Evolutionary conservation across 176 grass and related monocot genomes (phyloP), one percentile per base, ranked within the genome.

Genomic region (Oryza rufipogon): DNA sequence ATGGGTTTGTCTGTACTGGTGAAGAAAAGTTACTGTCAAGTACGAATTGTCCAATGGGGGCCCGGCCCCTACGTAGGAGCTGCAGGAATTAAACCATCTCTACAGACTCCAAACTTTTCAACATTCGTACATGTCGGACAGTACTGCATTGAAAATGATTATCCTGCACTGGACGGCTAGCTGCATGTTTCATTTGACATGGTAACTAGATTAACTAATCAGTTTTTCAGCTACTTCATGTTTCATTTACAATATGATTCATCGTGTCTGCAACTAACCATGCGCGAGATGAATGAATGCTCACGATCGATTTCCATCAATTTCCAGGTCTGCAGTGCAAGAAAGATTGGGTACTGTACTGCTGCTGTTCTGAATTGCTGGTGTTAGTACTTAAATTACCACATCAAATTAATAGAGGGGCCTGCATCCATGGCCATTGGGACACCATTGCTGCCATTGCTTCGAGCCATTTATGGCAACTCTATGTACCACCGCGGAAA

Each of bases 381-480:
- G 48, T 48, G 51, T 49, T 48, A 17, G 20, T 25, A 44, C 9
- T 44, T 49, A 49, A 19, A 20, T 20, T 58, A 3, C 38, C 17
- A 45, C 68, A 72, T 38, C 56, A 80, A 70, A 58, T 58, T 58
- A n/a, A 44, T 60, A 17, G 22, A 23, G 67, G 68, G 44, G 22
- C 4, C 81, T 80, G 14, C 64, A 68, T 66, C 77, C 7, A 20
- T 47, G 22, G 54, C 25, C 7, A 20, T 47, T 14, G 54, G 54
- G 60, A 19, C 58, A 5, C 47, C 30, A 58, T 14, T 2, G 75
- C 51, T 60, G 75, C 72, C 49, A 41, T 72, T 15, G 54, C 68
- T 52, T 52, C 33, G 80, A 45, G 52, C 73, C 85, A 75, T 87
- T 81, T 87, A 87, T 76, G 85, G 71, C 85, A 87, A 81, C 25